phyloP scores from a whole-genome alignment of 352 stramenopile genomes.

The Globisporangium barbulae region DNA sequence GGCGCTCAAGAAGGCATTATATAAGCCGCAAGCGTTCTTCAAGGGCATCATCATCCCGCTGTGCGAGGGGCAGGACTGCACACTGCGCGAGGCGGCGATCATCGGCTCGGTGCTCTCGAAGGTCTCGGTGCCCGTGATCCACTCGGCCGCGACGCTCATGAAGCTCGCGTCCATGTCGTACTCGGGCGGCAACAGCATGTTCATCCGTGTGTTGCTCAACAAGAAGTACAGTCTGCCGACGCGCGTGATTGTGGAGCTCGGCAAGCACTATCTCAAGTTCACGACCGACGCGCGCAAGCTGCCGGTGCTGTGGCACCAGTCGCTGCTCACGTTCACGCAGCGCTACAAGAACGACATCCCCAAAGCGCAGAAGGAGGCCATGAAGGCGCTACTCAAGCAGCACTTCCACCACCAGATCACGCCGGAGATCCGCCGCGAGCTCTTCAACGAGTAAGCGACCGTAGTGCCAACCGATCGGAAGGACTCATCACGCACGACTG shows the following conservation, averaged over 20 bases:
- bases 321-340: constrained; percentile 96
- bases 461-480: too few species aligned
- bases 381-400: constrained; percentile 92
- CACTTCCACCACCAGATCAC: constrained; percentile 98
- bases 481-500: too few species aligned
- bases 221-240: constrained; percentile 99
- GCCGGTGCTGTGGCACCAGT: constrained; percentile 99
- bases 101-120: constrained; percentile 96
- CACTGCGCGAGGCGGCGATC: constrained; percentile 96
- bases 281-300: constrained; percentile 82
- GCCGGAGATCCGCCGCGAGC: constrained; percentile 96
- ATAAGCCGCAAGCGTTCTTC: constrained; percentile 99
- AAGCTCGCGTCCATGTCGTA: constrained; percentile 97
- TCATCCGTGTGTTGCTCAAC: constrained; percentile 98
- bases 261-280: constrained; percentile 96
- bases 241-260: constrained; percentile 95
- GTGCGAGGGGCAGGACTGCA: constrained; percentile 93
- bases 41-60: constrained; percentile 99
- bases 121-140: constrained; percentile 98
- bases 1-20: constrained; percentile 98
- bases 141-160: constrained; percentile 98
- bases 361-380: constrained; percentile 91
- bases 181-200: constrained; percentile 97
- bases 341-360: constrained; percentile 98
- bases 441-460: constrained; percentile 75